Evolutionary conservation across 441 rosid species (phyloP), one percentile per base, ranked within the genome.

Genomic region (Populus tomentosa): DNA sequence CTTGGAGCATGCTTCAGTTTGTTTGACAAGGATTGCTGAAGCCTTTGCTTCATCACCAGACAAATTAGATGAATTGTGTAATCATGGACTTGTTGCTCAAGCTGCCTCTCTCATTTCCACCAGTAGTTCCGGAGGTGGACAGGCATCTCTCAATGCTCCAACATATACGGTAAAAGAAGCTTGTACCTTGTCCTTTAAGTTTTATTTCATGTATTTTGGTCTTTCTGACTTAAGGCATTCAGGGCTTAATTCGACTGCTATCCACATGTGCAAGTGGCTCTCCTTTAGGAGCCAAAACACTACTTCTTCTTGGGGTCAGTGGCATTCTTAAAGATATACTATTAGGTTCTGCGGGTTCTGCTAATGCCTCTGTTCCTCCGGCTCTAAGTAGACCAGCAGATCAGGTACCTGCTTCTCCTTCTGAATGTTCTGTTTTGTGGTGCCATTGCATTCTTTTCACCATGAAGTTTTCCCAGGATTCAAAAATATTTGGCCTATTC

Each of bases 211-310:
- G 20, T 30, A 23, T 67, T 46, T 77, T 18, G 24, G 35, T 56
- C 76, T 23, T 67, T 80, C 77, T 84, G 81, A 88, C 82, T 78
- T 76, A 59, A 61, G 73, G 61, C 67, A 69, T 79, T 76, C 89
- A 97, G 99, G 99, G 99, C 35, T 86, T 97, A 84, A 94, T 97
- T 72, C 97, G 99, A 53, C 84, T 97, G 76, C 92, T 94, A 66
- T 93, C 99, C 61, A 93, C 95, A 30, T 97, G 95, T 85, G 97
- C 99, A 63, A 97, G 98, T 70, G 98, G 98, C 26, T 97, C 99
- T 66, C 99, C 94, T 71, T 84, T 97, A 71, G 94, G 99, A 78
- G 91, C 91, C 75, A 93, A 93, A 89, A 97, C 98, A 62, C 74
- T 94, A 66, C 98, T 93, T 77, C 97, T 92, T 70, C 95, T 94